Conservation (phyloP, 2,329 filamentous ascomycete genomes). For the Ceratocystis alfenasii region DNA sequence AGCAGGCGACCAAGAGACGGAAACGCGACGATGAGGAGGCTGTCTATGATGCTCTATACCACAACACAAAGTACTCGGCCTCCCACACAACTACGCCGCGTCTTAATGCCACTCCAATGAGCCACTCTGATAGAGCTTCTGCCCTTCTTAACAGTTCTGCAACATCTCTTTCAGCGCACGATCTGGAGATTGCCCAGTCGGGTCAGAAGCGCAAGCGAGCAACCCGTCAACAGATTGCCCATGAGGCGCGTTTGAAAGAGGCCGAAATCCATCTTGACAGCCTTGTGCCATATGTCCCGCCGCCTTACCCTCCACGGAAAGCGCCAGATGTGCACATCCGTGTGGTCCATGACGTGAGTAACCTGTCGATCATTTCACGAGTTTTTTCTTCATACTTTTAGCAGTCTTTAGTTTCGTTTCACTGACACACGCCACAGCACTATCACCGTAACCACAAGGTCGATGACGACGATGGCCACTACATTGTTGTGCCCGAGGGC, state of each 20-base stretch:
- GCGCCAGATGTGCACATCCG: slow-evolving; percentile 62
- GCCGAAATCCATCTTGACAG: slow-evolving; percentile 58
- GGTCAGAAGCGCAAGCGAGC: slow-evolving; percentile 87
- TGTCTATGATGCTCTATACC: slow-evolving; percentile 54
- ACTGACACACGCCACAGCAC: slow-evolving; percentile 22
- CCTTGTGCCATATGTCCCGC: slow-evolving; percentile 70
- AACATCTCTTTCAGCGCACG: slow-evolving; percentile 63
- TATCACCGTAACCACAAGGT: slow-evolving; percentile 56
- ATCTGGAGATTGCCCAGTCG: slow-evolving; percentile 48
- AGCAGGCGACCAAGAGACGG: slow-evolving; percentile 59
- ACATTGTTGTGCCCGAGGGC: slow-evolving; percentile 80
- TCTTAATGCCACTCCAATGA: slow-evolving; percentile 53
- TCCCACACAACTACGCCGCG: slow-evolving; percentile 63
- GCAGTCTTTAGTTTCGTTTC: not conserved
- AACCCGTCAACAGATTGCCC: slow-evolving; percentile 59
- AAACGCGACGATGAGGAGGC: slow-evolving; percentile 48
- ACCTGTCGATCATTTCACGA: not conserved
- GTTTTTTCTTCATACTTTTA: not conserved
- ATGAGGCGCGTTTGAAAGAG: slow-evolving; percentile 69
- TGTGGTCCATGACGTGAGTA: slow-evolving; percentile 50
- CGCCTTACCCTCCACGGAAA: slow-evolving; percentile 80
- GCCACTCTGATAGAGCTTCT: slow-evolving; percentile 69
- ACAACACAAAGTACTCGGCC: slow-evolving; percentile 54
- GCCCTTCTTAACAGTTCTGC: slow-evolving; percentile 74
- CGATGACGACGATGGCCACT: slow-evolving; percentile 95